Base-by-base conservation (phyloP, 768 basidiomycete genomes). In the Hygrophorus russula region DNA sequence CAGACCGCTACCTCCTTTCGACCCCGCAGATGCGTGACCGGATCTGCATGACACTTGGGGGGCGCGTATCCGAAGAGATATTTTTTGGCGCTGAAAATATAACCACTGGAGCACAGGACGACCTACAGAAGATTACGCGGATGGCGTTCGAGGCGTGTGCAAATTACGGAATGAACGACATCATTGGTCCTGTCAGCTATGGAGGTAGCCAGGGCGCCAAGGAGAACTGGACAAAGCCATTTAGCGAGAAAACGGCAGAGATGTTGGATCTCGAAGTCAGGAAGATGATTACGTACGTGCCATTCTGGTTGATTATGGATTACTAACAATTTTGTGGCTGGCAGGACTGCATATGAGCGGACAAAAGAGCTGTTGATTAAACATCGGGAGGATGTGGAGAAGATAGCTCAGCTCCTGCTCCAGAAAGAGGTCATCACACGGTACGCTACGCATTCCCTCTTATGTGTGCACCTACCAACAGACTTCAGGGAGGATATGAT, bases 11-110 rank as follows among this genome's bases (percentile, higher is more conserved):
- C 69, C 78, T 99, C 15, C 78, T 94, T 48, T 90, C 93, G 5
- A 92, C 89, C 0, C 90, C 92, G 36, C 93, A 98, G 61, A 84
- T 99, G 74, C 58, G 75, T 20, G 94, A 99, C 60, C 76, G 91
- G 43, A 98, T 99, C 67, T 93, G 91, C 62, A 97, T 98, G 90
- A 98, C 96, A 0, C 74, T 99, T 17, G 96, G 96, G 45, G 96
- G 96, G 9, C 86, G 96, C 41, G 94, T 98, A 6, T 86, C 93
- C 0, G 96, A 99, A 64, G 96, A 99, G 62, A 93, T 99, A 46
- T 96, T 98, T 69, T 99, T 99, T 57, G 89, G 89, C 14, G 47
- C 58, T 4, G 83, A 82, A 55, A 88, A 90, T 53, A 93, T 99
- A 60, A 99, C 96, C 1, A 93, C 94, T 2, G 96, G 96, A 48